Base-by-base conservation (phyloP, 2,329 filamentous ascomycete genomes). In the Nemania sp. region DNA sequence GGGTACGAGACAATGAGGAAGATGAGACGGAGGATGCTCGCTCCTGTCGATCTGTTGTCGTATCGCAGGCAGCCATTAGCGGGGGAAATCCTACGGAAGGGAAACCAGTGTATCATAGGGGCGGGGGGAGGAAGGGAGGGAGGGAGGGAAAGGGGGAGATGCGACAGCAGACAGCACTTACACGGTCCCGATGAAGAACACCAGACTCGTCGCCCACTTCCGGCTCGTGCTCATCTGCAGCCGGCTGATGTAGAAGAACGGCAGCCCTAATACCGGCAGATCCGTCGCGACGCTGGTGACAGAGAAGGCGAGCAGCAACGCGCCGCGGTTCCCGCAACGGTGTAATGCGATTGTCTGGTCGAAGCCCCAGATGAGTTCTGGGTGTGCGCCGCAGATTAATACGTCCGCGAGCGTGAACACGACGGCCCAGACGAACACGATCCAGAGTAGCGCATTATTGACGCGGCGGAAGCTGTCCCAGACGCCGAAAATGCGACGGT, bases 1-100 rank as follows among this genome's bases (percentile, higher is more conserved):
- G 68, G 68, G 5, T 70, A 70, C 5, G 68, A 70, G 38, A 70
- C 68, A 47, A 70, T 70, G 0, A 70, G 54, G 59, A 70, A 70
- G 24, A 70, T 68, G 1, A 70, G 54, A 7, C 68, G 68, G 8
- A 70, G 58, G 56, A 70, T 51, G n/a, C 68, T 70, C 18, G 68
- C 68, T 20, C 68, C 66, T 22, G 66, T 68, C 6, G 68, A 70
- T n/a, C 68, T 70, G 18, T 3, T 15, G 22, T n/a, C n/a, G n/a
- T n/a, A n/a, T n/a, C 13, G n/a, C 11, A n/a, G 24, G 11, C 20
- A n/a, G n/a, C n/a, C n/a, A n/a, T n/a, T n/a, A n/a, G n/a, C n/a
- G n/a, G 18, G 29, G 18, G 2, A 26, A n/a, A 38, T 26, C 10
- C 2, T n/a, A n/a, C n/a, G n/a, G n/a, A n/a, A n/a, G n/a, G n/a